Base-by-base conservation (phyloP, 495 filamentous ascomycete genomes). In the Neurospora intermedia region DNA sequence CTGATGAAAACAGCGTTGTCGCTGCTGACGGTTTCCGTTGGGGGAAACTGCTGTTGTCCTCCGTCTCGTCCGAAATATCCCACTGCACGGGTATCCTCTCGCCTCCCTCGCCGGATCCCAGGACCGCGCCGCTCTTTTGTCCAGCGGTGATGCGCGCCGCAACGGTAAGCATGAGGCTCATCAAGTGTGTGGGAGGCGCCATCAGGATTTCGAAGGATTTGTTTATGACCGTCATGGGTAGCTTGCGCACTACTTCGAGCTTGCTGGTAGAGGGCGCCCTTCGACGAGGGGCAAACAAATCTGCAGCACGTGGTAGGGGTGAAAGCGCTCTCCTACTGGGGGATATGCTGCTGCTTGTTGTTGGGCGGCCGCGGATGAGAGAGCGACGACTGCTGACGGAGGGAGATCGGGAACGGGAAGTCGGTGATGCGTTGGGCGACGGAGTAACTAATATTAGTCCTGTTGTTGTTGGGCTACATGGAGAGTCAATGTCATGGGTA, bases 151-250 rank as follows among this genome's bases (percentile, higher is more conserved):
- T 92, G 45, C 87, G 88, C 0, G 91, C 89, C 3, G 94, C 92
- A 40, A 97, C 91, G 70, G 88, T 88, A 9, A 97, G 85, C 84
- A 97, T 92, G 48, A 96, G 81, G 9, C 88, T 85, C 43, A 97
- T 85, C 9, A 97, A 85, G 73, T 92, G 88, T 31, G 89, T 86
- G 0, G 94, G 93, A 9, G 93, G 93, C 1, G 91, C 87, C 38
- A 96, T 82, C 2, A 96, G 83, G 5, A 96, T 84, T 23, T 91
- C 88, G 78, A 88, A 90, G 0, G 93, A 93, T 80, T 91, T 93
- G 39, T 90, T 87, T 20, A 96, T 83, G 35, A 97, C 86, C 0
- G 88, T 87, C 11, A 87, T 83, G 2, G 92, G 89, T 35, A 94
- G 84, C 43, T 89, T 85, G 70, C 87, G 82, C 59, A 84, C 78